Evolutionary conservation across 768 basidiomycete genomes (phyloP), one percentile per base, ranked within the genome.

Genomic region (Boletus barrowsii): DNA sequence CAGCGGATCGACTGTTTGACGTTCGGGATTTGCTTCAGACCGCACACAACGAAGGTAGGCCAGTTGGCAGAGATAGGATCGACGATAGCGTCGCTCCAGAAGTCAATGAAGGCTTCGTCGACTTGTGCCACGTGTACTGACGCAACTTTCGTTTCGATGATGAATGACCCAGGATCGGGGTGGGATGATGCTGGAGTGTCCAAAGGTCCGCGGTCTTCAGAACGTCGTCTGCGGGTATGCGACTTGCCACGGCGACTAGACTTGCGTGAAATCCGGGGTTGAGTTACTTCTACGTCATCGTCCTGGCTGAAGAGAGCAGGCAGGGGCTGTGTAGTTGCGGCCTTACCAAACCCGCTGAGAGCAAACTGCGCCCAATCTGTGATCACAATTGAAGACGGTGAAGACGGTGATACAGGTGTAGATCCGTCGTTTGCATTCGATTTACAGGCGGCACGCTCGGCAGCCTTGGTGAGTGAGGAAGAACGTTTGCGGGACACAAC

Each of bases 101-200:
- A 90, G 67, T 92, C 89, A 50, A 90, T 71, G 66, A 92, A 91
- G 1, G 88, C 87, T 62, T 91, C 89, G 62, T 92, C 90, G 11
- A 92, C 63, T 55, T 83, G 78, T n/a, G 84, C 70, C 35, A 81
- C 58, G 10, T 62, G 61, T 9, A 69, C 61, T 2, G 68, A 68
- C 14, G 75, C 70, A 11, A 85, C 68, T 10, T 70, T 67, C 0
- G 77, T 76, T 20, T 77, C 72, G 56, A 69, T 4, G 20, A 68
- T 47, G 40, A 53, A 45, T 4, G 52, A 6, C 32, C 56, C 63
- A 5, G 22, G 42, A 30, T 62, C 53, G 6, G 46, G 50, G 9
- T 63, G 69, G 6, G 72, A 66, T 48, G 52, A 65, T 42, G 37
- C 54, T 47, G 51, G 46, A 51, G 20, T 26, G 8, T 20, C 53